Base-by-base conservation (phyloP, 192 early-diverging fungal genomes). In the Entomortierella parvispora region DNA sequence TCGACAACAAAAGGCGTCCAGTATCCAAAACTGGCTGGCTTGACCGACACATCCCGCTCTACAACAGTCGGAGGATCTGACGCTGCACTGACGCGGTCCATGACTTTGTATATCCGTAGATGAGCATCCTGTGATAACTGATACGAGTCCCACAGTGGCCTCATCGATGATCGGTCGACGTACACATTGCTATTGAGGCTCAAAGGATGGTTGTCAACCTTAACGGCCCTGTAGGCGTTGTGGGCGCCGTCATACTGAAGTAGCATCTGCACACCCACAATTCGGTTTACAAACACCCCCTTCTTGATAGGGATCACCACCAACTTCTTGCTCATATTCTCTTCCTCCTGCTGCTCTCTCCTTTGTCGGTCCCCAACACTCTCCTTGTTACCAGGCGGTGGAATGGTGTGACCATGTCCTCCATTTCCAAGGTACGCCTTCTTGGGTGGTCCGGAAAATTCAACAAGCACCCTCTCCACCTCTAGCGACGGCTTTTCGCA, bases 401-500 rank as follows among this genome's bases (percentile, higher is more conserved):
- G 9, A 32, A 17, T 17, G 31, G n/a, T 22, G 25, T 17, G 0
- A 25, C 25, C 40, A 23, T 8, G 1, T 2, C 56, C 34, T 25
- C 58, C 60, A 43, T 64, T 60, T 12, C 49, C 48, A 45, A 64
- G 68, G 11, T 62, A n/a, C 10, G 74, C 68, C 48, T 77, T 77
- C 56, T 34, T 49, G 15, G 71, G 45, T 14, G 49, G 48, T 26
- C 67, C 44, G 40, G 68, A 55, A 79, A 84, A 45, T 43, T 81
- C 34, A 49, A 76, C 63, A n/a, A 82, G 68, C 23, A 85, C 71
- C 11, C 67, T 52, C 20, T 68, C 69, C 0, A 62, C 56, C 26
- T 74, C 57, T 4, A 62, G 25, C 4, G 72, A 51, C 22, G 83
- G 82, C n/a, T 64, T 56, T 58, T 79, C 79, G 60, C 87, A 89